These are phyloP conservation scores for Tuber umbilicatum DNA, from an alignment of 495 filamentous ascomycete species.

Conservation along the genomic window DNA sequence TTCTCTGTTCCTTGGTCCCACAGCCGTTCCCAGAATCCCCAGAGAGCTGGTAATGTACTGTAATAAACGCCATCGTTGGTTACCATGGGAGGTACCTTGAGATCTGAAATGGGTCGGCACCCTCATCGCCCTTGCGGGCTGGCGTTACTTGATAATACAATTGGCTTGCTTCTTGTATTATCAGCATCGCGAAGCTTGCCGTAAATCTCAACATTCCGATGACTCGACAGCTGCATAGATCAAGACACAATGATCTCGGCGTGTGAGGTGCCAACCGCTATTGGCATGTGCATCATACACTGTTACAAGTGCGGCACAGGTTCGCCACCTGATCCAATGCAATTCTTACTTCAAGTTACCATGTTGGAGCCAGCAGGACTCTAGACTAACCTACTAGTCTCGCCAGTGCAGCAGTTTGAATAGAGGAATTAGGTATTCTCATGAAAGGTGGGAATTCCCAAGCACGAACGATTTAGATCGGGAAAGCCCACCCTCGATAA, in stretches of 20 bases:
- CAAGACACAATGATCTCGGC: neutral
- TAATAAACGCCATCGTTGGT: neutral
- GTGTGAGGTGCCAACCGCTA: neutral
- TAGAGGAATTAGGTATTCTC: too few relatives aligned
- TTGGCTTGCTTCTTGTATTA: neutral
- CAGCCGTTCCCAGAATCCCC: neutral
- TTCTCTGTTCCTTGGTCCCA: neutral
- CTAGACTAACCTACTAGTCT: too few relatives aligned
- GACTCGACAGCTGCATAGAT: neutral
- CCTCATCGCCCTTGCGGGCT: neutral
- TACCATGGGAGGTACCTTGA: neutral
- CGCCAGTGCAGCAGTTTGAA: too few relatives aligned
- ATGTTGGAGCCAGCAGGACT: too few relatives aligned
- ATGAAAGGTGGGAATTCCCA: too few relatives aligned
- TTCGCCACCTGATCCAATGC: too few relatives aligned
- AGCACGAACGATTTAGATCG: too few relatives aligned
- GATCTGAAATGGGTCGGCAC: neutral
- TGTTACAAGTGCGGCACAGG: too few relatives aligned
- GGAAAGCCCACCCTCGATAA: too few relatives aligned
- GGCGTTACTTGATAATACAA: neutral
- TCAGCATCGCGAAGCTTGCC: too few relatives aligned
- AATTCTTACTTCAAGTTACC: too few relatives aligned
- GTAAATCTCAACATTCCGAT: neutral
- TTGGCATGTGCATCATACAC: neutral
- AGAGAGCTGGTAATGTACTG: neutral